Conservation (phyloP, 2,329 filamentous ascomycete species). For the Berkeleyomyces rouxiae region DNA sequence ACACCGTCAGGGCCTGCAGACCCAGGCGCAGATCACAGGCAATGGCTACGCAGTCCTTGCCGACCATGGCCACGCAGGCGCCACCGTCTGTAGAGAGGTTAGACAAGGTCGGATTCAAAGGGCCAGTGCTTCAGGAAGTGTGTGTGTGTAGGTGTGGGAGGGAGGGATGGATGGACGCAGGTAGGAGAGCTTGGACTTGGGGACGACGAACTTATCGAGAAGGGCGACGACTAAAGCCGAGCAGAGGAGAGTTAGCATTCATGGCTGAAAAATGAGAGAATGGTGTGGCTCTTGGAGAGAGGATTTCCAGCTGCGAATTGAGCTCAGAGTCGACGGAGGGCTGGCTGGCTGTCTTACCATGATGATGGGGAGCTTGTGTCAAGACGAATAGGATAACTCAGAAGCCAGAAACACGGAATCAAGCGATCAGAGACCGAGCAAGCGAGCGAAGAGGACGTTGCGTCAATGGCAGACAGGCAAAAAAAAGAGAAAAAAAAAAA, state of each 20-base stretch:
- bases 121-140: conserved; percentile 1
- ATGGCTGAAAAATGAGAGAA: background rate
- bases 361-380: background rate
- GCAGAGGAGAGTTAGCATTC: conserved; percentile 19
- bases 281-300: no score
- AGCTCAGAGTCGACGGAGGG: background rate
- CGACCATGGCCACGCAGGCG: conserved; percentile 95
- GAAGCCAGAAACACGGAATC: background rate
- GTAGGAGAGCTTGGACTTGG: background rate
- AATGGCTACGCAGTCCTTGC: conserved; percentile 98
- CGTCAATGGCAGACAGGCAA: background rate
- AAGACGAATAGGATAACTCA: background rate
- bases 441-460: background rate
- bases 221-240: conserved; percentile 57
- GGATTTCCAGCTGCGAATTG: no score
- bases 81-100: conserved; percentile 47
- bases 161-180: conserved; percentile 6
- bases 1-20: conserved; percentile 89
- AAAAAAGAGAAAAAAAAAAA: background rate
- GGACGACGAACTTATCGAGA: conserved; percentile 69
- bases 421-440: background rate
- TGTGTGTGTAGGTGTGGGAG: conserved; percentile 1
- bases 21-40: conserved; percentile 97
- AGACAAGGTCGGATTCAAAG: background rate
- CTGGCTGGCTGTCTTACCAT: conserved; percentile 1